These are phyloP conservation scores for Beta vulgaris DNA, from an alignment of 148 eudicot genomes.

Conservation along the genomic window DNA sequence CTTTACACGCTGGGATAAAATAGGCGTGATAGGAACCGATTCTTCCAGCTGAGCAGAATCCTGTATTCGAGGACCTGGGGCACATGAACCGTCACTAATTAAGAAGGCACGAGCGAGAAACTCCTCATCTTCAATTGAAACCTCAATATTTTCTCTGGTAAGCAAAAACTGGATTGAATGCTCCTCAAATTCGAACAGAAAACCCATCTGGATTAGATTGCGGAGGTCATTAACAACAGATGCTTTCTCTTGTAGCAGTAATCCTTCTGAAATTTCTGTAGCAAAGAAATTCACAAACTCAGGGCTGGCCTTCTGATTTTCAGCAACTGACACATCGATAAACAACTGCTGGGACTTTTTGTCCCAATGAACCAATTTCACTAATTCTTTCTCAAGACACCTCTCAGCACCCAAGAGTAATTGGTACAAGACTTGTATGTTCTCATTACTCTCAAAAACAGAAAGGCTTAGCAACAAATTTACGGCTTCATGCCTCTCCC, in stretches of 20 bases:
- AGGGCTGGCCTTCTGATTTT: slow-evolving; percentile 18
- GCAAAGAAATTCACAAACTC: slow-evolving; percentile 25
- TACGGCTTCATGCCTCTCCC: slow-evolving; percentile 18
- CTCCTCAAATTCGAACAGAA: slow-evolving; percentile 20
- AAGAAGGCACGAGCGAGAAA: slow-evolving; percentile 20
- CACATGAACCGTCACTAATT: background rate
- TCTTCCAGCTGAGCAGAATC: background rate
- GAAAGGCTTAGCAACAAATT: slow-evolving; percentile 17
- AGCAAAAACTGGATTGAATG: slow-evolving; percentile 22
- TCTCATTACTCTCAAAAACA: slow-evolving; percentile 9
- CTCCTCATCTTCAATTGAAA: slow-evolving; percentile 18
- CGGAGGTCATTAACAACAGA: slow-evolving; percentile 20
- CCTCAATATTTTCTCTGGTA: slow-evolving; percentile 23
- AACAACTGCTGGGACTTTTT: slow-evolving; percentile 15
- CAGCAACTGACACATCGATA: slow-evolving; percentile 12
- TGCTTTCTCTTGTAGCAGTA: slow-evolving; percentile 13
- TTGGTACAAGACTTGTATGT: slow-evolving; percentile 12
- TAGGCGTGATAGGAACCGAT: slow-evolving; percentile 17
- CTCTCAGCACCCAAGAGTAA: background rate
- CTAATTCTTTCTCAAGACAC: slow-evolving; percentile 11
- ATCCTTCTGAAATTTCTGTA: slow-evolving; percentile 20
- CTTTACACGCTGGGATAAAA: slow-evolving; percentile 6
- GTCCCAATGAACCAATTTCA: slow-evolving; percentile 24
- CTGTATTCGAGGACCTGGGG: slow-evolving; percentile 2
- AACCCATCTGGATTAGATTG: slow-evolving; percentile 20